Base-by-base conservation (phyloP, 495 filamentous ascomycete genomes). In the Pyronema domesticum region DNA sequence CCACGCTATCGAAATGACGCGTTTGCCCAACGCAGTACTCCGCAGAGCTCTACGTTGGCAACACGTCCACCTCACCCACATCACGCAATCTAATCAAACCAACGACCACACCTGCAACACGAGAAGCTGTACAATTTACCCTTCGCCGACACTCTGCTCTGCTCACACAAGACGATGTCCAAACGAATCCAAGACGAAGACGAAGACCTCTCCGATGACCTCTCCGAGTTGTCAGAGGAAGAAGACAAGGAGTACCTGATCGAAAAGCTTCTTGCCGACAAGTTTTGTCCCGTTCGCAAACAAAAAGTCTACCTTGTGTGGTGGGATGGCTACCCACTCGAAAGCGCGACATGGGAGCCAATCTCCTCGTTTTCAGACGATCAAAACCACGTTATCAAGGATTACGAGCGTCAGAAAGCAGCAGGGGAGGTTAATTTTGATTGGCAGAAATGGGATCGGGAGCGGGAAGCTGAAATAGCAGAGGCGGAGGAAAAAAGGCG, bases 71-170 rank as follows among this genome's bases (percentile, higher is more conserved):
- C 5, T 30, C 5, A 30, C 2, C 2, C 1, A 30, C 1, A 30
- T 30, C 23, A 2, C 23, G 5, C 23, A 30, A 5, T 30, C 23
- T 30, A 30, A 30, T 30, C 55, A 64, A 45, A 42, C 51, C 1
- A 42, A 39, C 36, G 39, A 56, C 44, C 52, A 42, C 5, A 56
- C 56, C 23, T 30, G 45, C 50, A 59, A 10, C 56, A 59, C 2
- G 65, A 59, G 0, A 47, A 54, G 1, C 69, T 80, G 37, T 82
- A 85, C 63, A 73, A 74, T 46, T 68, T 73, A 37, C 86, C 89
- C n/a, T 72, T 95, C n/a, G 68, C 74, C 8, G 74, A 95, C 45
- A 82, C 88, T 2, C 68, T 94, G 9, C 80, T 87, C 52, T 89
- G 91, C 55, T 98, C 89, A 89, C 76, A 83, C 58, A 78, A 78